Conservation (phyloP, 305 asterid species). For the Salvia sclarea region DNA sequence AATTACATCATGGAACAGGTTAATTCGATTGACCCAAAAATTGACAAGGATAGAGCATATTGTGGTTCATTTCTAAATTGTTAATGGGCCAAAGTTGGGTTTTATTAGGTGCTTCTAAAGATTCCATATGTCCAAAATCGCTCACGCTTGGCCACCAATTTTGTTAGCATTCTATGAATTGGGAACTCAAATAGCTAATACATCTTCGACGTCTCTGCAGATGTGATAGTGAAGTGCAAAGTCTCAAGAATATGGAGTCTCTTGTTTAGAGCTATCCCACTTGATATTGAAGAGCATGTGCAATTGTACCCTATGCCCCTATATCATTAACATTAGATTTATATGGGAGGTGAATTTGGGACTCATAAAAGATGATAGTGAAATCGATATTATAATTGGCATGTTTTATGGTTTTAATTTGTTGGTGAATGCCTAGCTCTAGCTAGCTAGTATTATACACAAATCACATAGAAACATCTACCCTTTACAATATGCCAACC, state of each 20-base stretch:
- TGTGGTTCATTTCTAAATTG: constrained; percentile 8
- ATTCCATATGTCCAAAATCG: constrained; percentile 27
- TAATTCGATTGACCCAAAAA: background rate
- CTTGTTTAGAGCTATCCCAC: background rate
- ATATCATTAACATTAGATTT: background rate
- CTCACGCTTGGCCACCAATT: constrained; percentile 13
- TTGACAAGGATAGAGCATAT: constrained; percentile 14
- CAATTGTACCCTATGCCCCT: background rate
- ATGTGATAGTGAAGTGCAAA: background rate
- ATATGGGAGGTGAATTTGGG: background rate
- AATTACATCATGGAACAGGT: constrained; percentile 19
- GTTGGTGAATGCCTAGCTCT: background rate
- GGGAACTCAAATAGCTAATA: background rate
- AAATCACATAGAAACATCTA: background rate
- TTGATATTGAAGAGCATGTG: background rate
- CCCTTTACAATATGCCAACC: background rate
- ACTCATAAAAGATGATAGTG: background rate
- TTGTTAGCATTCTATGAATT: constrained; percentile 28
- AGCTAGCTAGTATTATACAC: background rate
- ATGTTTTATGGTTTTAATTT: background rate
- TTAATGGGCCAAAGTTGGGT: constrained; percentile 26
- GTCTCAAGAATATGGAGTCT: background rate
- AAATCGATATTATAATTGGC: too few relatives aligned
- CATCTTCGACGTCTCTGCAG: too few relatives aligned
- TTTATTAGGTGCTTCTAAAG: constrained; percentile 21